A percentile compares a stretch with the other conserved stretches of the same genome.
These are phyloP conservation scores for Hypomyces perniciosus DNA, from an alignment of 2,329 filamentous ascomycete genomes.

Conservation along the genomic window DNA sequence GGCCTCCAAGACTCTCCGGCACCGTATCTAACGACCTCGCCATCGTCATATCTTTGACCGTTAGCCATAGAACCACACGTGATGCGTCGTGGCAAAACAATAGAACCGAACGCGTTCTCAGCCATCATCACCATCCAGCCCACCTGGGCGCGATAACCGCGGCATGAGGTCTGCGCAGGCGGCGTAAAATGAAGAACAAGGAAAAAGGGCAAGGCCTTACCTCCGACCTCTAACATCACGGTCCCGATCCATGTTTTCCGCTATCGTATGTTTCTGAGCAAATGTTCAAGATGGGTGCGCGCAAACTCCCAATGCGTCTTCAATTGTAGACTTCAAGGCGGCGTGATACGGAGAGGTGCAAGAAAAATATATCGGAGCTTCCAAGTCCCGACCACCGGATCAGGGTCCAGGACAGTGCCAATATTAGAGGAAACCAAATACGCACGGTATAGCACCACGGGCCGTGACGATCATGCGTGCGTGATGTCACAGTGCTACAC, in stretches of 20 bases:
- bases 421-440: too few species aligned
- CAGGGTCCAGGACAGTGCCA: too few species aligned
- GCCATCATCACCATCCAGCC: background rate
- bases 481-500: too few species aligned
- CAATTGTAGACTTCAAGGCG: too few species aligned
- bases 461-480: too few species aligned
- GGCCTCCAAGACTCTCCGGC: constrained; percentile 57
- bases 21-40: constrained; percentile 56
- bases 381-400: too few species aligned
- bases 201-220: constrained; percentile 20
- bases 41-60: constrained; percentile 50
- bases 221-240: constrained; percentile 30
- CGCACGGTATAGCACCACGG: too few species aligned
- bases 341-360: too few species aligned
- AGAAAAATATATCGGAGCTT: too few species aligned
- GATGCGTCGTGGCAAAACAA: background rate
- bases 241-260: constrained; percentile 30
- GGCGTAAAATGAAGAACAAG: background rate
- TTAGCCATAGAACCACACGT: constrained; percentile 1
- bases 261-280: too few species aligned
- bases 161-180: background rate
- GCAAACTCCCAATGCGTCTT: too few species aligned
- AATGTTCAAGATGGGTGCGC: too few species aligned
- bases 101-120: background rate
- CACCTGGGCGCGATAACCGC: background rate